Evolutionary conservation across 2,329 filamentous ascomycete genomes (phyloP).

Genomic region (Colletotrichum coccodes): DNA sequence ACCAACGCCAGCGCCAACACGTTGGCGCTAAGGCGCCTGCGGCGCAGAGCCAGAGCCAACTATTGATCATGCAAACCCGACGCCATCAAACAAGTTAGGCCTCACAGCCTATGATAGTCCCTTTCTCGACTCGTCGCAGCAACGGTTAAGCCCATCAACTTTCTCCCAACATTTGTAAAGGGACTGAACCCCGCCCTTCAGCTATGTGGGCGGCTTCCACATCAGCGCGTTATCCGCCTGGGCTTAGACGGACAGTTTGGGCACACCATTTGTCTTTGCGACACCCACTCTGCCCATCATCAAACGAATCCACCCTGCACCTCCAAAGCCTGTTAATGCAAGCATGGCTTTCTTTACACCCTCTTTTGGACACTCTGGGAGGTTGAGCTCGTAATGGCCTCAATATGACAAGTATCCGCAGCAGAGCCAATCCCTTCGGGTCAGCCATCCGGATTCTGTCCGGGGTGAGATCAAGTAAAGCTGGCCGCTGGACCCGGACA

Average conservation of each 20-base stretch:
- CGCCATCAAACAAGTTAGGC: not conserved
- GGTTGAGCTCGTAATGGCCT: not conserved
- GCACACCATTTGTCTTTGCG: slow-evolving; percentile 1
- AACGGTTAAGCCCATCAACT: not conserved
- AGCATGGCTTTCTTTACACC: not conserved
- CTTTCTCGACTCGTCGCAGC: not conserved
- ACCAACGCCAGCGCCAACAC: slow-evolving; percentile 3
- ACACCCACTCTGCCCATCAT: not conserved
- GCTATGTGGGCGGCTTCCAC: not conserved
- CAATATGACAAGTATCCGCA: not conserved
- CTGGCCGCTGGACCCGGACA: not conserved
- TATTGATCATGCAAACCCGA: slow-evolving; percentile 21
- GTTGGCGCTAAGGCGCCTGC: slow-evolving; percentile 1
- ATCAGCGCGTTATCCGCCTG: slow-evolving; percentile 3
- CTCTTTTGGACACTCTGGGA: not conserved
- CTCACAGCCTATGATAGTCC: not conserved
- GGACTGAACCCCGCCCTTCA: not conserved
- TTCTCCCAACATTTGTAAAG: not conserved
- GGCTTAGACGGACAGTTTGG: not conserved
- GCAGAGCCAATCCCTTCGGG: not conserved
- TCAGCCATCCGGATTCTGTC: not conserved
- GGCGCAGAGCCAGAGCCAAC: slow-evolving; percentile 10
- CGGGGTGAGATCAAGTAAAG: not conserved
- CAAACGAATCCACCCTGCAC: not conserved
- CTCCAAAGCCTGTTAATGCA: not conserved